phyloP scores from a whole-genome alignment of 495 filamentous ascomycete species.

The Usnea hakonensis region DNA sequence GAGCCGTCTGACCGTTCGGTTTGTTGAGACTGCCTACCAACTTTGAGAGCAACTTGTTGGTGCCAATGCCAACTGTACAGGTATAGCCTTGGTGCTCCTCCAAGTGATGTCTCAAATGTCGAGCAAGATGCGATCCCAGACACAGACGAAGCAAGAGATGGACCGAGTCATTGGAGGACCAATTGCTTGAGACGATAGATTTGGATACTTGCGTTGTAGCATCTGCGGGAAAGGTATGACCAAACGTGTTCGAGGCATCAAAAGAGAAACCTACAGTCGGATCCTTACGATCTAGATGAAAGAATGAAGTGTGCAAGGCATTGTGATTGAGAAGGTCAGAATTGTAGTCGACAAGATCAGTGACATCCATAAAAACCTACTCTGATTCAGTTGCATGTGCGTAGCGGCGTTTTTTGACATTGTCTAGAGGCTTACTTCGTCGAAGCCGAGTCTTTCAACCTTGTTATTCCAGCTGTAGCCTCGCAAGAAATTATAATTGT shows the following conservation, averaged over 20 bases:
- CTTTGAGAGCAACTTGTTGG: constrained; percentile 77
- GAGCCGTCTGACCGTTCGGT: constrained; percentile 75
- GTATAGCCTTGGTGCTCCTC: constrained; percentile 78
- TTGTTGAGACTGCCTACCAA: constrained; percentile 79
- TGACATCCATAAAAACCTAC: constrained; percentile 66
- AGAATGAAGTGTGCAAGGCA: constrained; percentile 62
- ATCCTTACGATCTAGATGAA: constrained; percentile 65
- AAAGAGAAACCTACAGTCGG: constrained; percentile 73
- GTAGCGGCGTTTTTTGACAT: background rate
- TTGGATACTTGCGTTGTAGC: constrained; percentile 11
- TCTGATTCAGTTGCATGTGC: constrained; percentile 10
- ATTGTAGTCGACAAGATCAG: constrained; percentile 80
- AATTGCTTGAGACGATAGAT: background rate
- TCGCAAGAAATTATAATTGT: constrained; percentile 61
- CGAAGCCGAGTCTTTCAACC: constrained; percentile 75
- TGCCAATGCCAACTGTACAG: constrained; percentile 78
- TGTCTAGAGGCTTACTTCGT: constrained; percentile 50
- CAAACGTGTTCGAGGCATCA: constrained; percentile 56
- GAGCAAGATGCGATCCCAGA: constrained; percentile 67
- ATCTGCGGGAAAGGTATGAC: constrained; percentile 48
- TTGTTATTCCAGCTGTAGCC: constrained; percentile 64
- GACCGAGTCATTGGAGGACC: constrained; percentile 7
- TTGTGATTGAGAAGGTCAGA: constrained; percentile 57
- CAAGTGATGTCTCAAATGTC: constrained; percentile 59
- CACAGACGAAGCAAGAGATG: constrained; percentile 48